Evolutionary conservation across 2,329 filamentous ascomycete species (phyloP), one percentile per base, ranked within the genome.

Genomic region (Beauveria sp.): DNA sequence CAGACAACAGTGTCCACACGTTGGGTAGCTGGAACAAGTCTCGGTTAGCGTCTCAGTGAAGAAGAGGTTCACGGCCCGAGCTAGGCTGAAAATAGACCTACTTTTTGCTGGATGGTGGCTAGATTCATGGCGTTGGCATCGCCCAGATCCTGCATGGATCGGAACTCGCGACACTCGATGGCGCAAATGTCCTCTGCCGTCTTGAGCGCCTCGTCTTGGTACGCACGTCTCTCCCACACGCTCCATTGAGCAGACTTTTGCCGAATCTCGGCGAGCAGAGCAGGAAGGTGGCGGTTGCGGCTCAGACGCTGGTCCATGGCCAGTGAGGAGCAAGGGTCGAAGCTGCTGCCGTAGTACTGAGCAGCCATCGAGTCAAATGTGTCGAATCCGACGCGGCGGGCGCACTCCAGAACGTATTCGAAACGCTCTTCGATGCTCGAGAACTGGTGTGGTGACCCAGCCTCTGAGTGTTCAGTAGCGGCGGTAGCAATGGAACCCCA

Each of bases 161-260:
- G 43, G 24, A 62, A 62, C 24, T 62, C 61, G 16, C 56, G 61
- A 46, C 61, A 62, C 52, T 62, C 61, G 0, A 52, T 43, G 30
- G 61, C 61, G 46, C 61, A 62, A 30, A 62, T 62, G 20, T 55
- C 56, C 47, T 68, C 64, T 34, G 66, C 65, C 2, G 65, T 66
- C 40, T 66, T 67, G 20, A 70, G 61, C n/a, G 70, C 64, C 51
- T 70, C 68, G 5, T 70, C 67, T 7, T 68, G 64, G 48, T 71
- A 69, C 1, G 65, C 68, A 8, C 63, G 62, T 16, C 68, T 64
- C 61, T 68, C 66, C 70, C 65, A 69, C 3, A 57, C 53, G n/a
- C 64, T 67, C 68, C 65, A 69, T 37, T 61, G 59, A 18, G 37
- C 16, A 12, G 63, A 59, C 20, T 59, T 53, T 28, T 61, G 58